Percentiles rank a stretch among this genome's conserved stretches.
These are phyloP conservation scores for Acacia crassicarpa DNA, from an alignment of 306 rosid genomes.

Conservation along the genomic window DNA sequence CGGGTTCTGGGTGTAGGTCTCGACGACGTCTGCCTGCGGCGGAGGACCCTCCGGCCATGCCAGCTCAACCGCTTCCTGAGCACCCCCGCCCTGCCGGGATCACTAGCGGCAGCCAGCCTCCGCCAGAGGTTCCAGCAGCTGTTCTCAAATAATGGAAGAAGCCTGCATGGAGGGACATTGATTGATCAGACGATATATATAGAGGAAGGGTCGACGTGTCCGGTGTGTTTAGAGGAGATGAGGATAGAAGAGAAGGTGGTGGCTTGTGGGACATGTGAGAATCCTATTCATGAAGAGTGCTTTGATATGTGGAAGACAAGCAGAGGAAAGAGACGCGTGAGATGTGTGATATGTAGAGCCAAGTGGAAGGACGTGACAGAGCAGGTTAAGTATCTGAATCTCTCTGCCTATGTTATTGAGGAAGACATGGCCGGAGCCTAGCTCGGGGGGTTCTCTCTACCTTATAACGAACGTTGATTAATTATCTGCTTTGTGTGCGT, in stretches of 20 bases:
- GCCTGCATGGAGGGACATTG: background rate
- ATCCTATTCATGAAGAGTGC: constrained; percentile 80
- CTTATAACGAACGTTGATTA: background rate
- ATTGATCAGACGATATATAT: constrained; percentile 26
- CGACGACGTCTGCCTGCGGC: constrained; percentile 55
- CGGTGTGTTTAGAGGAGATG: constrained; percentile 84
- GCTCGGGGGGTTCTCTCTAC: background rate
- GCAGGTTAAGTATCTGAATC: constrained; percentile 65
- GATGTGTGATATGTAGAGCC: constrained; percentile 90
- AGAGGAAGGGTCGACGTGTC: constrained; percentile 69
- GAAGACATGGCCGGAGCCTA: constrained; percentile 24
- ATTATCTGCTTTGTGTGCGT: background rate
- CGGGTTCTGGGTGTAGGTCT: constrained; percentile 63
- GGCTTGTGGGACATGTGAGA: constrained; percentile 70
- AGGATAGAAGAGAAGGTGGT: constrained; percentile 57
- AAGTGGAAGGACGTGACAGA: constrained; percentile 58
- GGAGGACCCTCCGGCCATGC: constrained; percentile 59
- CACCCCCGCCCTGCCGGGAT: constrained; percentile 47
- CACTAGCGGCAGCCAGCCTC: constrained; percentile 51
- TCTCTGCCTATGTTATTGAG: constrained; percentile 61
- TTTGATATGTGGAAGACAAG: constrained; percentile 74
- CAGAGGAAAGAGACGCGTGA: constrained; percentile 54
- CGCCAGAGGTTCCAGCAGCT: constrained; percentile 65
- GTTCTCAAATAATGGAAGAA: constrained; percentile 24
- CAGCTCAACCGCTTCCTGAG: constrained; percentile 49